Percentiles rank a stretch among this genome's conserved stretches.
Conservation (phyloP, 805 yeast species). For the Metschnikowia bowlesiae region DNA sequence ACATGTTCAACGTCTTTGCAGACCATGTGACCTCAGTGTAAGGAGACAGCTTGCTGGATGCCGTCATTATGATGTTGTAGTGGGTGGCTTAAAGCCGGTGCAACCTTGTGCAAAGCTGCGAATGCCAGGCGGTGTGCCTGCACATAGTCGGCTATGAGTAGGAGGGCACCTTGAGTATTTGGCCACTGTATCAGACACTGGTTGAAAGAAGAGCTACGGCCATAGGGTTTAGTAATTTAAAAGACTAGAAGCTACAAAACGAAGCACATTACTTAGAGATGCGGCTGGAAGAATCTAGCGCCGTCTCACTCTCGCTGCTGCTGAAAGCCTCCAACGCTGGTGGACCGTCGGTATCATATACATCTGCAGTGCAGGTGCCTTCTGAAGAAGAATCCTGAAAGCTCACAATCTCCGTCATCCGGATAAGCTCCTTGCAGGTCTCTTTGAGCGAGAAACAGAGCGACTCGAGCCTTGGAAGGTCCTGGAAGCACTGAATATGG, state of each 20-base stretch:
- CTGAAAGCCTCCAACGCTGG: not conserved
- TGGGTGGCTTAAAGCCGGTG: not conserved
- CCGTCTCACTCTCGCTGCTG: not conserved
- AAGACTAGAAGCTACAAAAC: too few species aligned
- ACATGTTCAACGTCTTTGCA: not conserved
- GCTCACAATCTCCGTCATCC: not conserved
- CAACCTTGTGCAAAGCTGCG: slow-evolving; percentile 3
- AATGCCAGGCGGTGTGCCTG: not conserved
- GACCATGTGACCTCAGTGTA: slow-evolving; percentile 1
- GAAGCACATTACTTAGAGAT: not conserved
- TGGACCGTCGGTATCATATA: not conserved
- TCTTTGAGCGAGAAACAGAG: not conserved
- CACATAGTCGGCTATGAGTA: not conserved
- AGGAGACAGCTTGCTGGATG: not conserved
- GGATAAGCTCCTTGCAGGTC: not conserved
- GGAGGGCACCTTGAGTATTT: not conserved
- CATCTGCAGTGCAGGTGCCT: not conserved
- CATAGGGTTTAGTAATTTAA: too few species aligned
- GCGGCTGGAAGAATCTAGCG: not conserved
- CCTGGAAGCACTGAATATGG: not conserved
- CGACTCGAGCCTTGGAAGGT: not conserved
- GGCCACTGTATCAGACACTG: not conserved
- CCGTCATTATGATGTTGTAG: not conserved
- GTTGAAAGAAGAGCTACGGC: not conserved
- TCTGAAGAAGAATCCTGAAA: not conserved